These are phyloP conservation scores for Extremus antarcticus DNA, from an alignment of 495 filamentous ascomycete genomes.

Conservation along the genomic window DNA sequence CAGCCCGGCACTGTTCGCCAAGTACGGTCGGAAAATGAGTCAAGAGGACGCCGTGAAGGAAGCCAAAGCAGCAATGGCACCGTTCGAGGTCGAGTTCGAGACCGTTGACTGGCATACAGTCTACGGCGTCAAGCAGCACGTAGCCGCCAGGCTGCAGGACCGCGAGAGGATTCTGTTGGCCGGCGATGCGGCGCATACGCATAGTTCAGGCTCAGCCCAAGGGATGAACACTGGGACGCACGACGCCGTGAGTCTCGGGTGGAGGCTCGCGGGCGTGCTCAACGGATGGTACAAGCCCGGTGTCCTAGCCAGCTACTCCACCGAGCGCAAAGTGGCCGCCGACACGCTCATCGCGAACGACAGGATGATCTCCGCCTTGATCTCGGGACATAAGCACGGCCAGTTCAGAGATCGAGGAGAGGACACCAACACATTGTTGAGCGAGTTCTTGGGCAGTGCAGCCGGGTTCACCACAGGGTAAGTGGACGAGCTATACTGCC, in stretches of 20 bases:
- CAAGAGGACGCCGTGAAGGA: not conserved
- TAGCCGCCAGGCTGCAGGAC: slow-evolving; percentile 3
- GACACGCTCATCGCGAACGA: not conserved
- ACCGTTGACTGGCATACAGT: slow-evolving; percentile 6
- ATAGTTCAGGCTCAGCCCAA: not conserved
- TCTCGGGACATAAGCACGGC: not conserved
- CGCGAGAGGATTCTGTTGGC: slow-evolving; percentile 7
- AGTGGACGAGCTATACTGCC: not conserved
- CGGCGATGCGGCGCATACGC: slow-evolving; percentile 11
- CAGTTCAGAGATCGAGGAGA: not conserved
- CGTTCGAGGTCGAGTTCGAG: slow-evolving; percentile 4
- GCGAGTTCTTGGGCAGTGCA: not conserved
- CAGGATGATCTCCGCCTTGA: not conserved
- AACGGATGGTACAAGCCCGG: slow-evolving; percentile 3
- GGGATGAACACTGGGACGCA: not conserved
- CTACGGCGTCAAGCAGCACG: slow-evolving; percentile 5
- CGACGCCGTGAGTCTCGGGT: slow-evolving; percentile 4
- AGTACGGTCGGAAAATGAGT: not conserved
- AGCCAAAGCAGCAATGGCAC: slow-evolving; percentile 1
- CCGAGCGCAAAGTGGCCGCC: not conserved
- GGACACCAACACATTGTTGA: not conserved
- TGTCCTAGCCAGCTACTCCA: not conserved
- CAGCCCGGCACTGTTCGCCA: not conserved
- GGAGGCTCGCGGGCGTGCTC: slow-evolving; percentile 1
- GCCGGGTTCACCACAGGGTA: not conserved